A percentile compares a stretch with the other conserved stretches of the same genome.
Conservation (phyloP, 768 basidiomycete genomes). For the Nidula microcarpa region DNA sequence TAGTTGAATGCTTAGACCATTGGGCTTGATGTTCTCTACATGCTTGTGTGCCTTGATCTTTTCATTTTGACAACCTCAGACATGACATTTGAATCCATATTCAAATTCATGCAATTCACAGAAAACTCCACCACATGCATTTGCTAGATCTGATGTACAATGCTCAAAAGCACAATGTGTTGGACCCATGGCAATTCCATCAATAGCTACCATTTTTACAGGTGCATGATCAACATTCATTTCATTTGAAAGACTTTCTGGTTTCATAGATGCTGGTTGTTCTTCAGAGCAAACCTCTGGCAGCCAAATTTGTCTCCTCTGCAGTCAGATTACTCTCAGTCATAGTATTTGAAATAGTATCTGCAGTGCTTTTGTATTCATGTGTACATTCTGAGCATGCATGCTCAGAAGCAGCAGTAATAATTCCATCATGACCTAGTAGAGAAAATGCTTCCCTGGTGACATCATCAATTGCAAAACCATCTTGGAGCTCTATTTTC, state of each 20-base stretch:
- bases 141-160: background rate
- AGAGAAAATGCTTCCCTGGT: too few species aligned
- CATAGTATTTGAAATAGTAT: too few species aligned
- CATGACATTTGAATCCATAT: background rate
- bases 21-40: background rate
- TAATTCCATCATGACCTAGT: background rate
- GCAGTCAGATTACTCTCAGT: background rate
- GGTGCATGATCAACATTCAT: background rate
- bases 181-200: too few species aligned
- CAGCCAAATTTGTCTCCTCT: background rate
- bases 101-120: background rate
- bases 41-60: background rate
- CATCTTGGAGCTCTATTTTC: too few species aligned
- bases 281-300: background rate
- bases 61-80: background rate
- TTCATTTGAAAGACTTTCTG: background rate
- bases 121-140: background rate
- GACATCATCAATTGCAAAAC: too few species aligned
- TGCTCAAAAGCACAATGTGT: slow-evolving; percentile 1
- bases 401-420: slow-evolving; percentile 1
- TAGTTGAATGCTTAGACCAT: background rate
- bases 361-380: slow-evolving; percentile 1
- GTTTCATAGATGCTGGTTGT: background rate
- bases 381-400: slow-evolving; percentile 2
- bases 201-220: too few species aligned